Conservation (phyloP, 768 basidiomycete genomes). For the Rhodotorula toruloides region DNA sequence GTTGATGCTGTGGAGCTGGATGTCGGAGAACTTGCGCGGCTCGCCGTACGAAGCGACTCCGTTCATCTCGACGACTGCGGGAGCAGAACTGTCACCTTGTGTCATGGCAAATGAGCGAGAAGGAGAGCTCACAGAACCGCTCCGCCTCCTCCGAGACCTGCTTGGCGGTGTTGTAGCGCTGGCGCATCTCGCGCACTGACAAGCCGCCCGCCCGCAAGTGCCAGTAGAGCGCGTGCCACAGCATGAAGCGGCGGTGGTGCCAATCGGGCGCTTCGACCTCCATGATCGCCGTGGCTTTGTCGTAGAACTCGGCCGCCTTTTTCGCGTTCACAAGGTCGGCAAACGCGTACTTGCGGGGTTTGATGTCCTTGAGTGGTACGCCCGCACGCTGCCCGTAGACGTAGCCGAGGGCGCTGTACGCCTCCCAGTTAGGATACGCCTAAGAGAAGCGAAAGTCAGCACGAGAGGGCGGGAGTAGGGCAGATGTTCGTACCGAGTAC, state of each 20-base stretch:
- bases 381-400: not conserved
- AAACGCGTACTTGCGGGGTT: not conserved
- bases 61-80: not conserved
- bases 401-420: not conserved
- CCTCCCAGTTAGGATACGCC: not conserved
- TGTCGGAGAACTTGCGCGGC: not conserved
- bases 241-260: not conserved
- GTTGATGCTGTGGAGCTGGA: not conserved
- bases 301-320: conserved; percentile 4
- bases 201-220: not conserved
- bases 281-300: not conserved
- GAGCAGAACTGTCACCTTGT: not conserved
- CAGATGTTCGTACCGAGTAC: not conserved
- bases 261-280: not conserved
- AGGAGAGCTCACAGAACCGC: not conserved
- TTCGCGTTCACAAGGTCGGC: not conserved
- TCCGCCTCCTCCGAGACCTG: fast-evolving
- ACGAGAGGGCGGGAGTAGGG: not conserved
- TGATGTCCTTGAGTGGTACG: not conserved
- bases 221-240: not conserved
- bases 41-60: too few species aligned
- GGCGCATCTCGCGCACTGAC: not conserved
- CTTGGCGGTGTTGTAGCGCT: not conserved
- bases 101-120: too few species aligned
- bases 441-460: not conserved